A percentile compares a stretch with the other conserved stretches of the same genome.
These are phyloP conservation scores for Cyanidium caldarium DNA, from an alignment of 23 red algal genomes.

Conservation along the genomic window DNA sequence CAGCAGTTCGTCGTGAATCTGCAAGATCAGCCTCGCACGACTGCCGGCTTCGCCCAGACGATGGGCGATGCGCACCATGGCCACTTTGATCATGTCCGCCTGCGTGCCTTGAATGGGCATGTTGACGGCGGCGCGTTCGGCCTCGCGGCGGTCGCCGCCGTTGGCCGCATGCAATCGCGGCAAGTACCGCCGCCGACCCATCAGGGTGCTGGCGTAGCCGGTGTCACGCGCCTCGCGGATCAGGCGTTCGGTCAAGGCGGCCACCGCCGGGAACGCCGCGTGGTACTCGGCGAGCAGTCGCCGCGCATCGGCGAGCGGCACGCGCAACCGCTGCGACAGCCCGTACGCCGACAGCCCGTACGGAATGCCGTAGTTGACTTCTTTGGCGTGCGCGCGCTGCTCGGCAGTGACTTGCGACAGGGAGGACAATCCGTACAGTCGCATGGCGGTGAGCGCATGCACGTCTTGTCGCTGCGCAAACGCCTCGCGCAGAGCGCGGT, in stretches of 20 bases:
- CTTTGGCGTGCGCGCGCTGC: slow-evolving; percentile 22
- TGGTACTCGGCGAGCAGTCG: slow-evolving; percentile 12
- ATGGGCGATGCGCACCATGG: slow-evolving; percentile 19
- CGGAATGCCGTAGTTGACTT: slow-evolving; percentile 24
- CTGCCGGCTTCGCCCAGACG: neutral
- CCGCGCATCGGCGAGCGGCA: slow-evolving; percentile 5
- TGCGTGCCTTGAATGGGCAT: slow-evolving; percentile 64
- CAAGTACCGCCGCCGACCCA: slow-evolving; percentile 17
- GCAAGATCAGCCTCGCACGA: slow-evolving; percentile 1
- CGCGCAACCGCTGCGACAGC: slow-evolving; percentile 7
- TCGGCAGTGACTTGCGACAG: neutral
- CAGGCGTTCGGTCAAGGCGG: slow-evolving; percentile 7
- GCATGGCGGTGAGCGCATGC: slow-evolving; percentile 11
- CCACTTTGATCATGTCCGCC: slow-evolving; percentile 56
- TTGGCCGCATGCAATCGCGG: slow-evolving; percentile 3
- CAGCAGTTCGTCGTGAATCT: slow-evolving; percentile 46
- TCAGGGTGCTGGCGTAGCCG: slow-evolving; percentile 24
- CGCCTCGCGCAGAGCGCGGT: slow-evolving; percentile 7
- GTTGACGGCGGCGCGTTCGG: slow-evolving; percentile 29
- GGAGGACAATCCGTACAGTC: neutral
- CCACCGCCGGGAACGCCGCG: slow-evolving; percentile 14
- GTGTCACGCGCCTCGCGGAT: slow-evolving; percentile 9
- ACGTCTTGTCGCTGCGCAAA: slow-evolving; percentile 23
- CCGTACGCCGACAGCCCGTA: slow-evolving; percentile 29
- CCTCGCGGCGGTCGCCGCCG: neutral